A percentile compares a stretch with the other conserved stretches of the same genome.
Evolutionary conservation across 2,329 filamentous ascomycete genomes (phyloP).

Genomic region (Ophiostoma ips): DNA sequence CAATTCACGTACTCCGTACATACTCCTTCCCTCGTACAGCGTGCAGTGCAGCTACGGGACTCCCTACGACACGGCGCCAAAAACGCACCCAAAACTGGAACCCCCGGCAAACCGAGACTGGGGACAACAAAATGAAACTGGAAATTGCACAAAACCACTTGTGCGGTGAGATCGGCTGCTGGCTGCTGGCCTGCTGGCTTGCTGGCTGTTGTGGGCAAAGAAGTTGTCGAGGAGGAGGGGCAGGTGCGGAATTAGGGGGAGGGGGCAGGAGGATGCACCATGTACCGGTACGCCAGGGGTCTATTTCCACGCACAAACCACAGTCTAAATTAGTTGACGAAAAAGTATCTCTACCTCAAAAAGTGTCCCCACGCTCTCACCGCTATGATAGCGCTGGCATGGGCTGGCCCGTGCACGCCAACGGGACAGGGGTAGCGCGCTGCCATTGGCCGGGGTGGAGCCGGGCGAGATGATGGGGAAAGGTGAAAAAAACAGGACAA

Average conservation of each 20-base stretch:
- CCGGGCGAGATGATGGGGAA: background rate
- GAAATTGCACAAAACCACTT: constrained; percentile 4
- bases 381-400: constrained; percentile 4
- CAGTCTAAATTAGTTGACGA: background rate
- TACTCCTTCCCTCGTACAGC: no score
- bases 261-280: background rate
- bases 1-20: no score
- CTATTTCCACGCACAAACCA: background rate
- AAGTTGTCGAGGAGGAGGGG: constrained; percentile 2
- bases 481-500: background rate
- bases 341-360: background rate
- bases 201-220: background rate
- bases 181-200: background rate
- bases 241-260: background rate
- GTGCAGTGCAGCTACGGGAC: no score
- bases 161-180: constrained; percentile 11
- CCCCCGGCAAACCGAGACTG: no score
- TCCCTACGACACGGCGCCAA: no score
- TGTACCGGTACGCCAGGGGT: background rate
- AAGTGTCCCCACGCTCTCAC: constrained; percentile 7
- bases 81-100: background rate
- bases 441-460: constrained; percentile 6
- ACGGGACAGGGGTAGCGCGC: constrained; percentile 6
- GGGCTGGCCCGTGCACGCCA: constrained; percentile 12
- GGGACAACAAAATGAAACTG: background rate